phyloP scores from a whole-genome alignment of 192 early-diverging fungal genomes.

The Geranomyces michiganensis region DNA sequence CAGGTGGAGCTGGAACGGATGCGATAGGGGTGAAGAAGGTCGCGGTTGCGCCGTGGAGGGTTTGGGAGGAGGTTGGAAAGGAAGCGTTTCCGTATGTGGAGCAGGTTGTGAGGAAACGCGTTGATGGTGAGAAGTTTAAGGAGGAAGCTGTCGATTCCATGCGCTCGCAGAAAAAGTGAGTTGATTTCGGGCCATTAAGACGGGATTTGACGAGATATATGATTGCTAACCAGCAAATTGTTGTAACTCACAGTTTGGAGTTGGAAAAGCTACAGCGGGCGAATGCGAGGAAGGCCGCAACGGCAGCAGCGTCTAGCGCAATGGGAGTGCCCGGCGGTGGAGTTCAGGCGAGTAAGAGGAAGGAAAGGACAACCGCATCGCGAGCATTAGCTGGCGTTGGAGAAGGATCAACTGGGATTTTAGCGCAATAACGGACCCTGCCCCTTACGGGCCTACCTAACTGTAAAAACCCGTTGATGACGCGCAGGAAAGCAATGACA shows the following conservation, averaged over 20 bases:
- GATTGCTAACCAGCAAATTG: background rate
- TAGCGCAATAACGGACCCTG: background rate
- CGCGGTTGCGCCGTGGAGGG: background rate
- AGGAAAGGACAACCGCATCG: background rate
- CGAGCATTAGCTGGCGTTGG: no score
- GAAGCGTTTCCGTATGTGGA: background rate
- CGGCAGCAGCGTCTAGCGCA: background rate
- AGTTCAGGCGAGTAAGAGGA: no score
- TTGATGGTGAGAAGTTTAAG: conserved; percentile 38
- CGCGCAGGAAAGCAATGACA: no score
- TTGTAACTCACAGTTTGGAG: conserved; percentile 22
- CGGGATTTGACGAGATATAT: no score
- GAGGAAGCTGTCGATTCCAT: conserved; percentile 46
- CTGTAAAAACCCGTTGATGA: no score
- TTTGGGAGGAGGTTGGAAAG: background rate
- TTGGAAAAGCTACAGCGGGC: conserved; percentile 22
- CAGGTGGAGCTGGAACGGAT: background rate
- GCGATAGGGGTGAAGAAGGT: background rate
- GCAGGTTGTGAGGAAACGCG: conserved; percentile 1
- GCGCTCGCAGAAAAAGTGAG: conserved; percentile 54
- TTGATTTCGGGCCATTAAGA: background rate
- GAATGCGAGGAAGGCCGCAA: conserved; percentile 27
- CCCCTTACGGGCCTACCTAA: no score
- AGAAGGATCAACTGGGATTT: background rate
- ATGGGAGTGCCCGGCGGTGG: no score